phyloP scores from a whole-genome alignment of 2,329 filamentous ascomycete species.

The Chrysoporthe puriensis region DNA sequence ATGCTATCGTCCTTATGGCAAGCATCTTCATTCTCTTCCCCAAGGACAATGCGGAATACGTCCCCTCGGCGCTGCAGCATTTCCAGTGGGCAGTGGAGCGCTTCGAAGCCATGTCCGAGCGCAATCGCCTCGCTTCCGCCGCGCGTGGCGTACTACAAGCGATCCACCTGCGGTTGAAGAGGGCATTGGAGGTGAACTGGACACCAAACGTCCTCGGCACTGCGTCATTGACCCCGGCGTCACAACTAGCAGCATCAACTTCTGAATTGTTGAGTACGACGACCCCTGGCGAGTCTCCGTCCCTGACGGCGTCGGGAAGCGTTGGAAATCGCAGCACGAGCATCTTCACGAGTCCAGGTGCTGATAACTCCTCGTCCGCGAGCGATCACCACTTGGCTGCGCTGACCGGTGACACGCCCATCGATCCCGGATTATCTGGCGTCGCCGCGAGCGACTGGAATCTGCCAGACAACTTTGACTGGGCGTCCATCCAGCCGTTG shows the following conservation, averaged over 20 bases:
- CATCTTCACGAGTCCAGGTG: constrained; percentile 18
- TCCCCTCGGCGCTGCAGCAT: constrained; percentile 54
- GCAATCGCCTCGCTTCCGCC: constrained; percentile 57
- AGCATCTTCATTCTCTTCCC: constrained; percentile 66
- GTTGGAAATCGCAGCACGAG: constrained; percentile 17
- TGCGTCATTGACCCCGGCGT: background rate
- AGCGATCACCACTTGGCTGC: background rate
- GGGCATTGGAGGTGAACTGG: constrained; percentile 45
- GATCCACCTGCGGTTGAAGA: constrained; percentile 57
- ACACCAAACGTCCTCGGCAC: background rate
- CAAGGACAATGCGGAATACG: constrained; percentile 53
- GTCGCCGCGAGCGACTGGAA: constrained; percentile 40
- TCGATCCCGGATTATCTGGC: constrained; percentile 13
- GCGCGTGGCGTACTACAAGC: constrained; percentile 60
- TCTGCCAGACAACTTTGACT: constrained; percentile 51
- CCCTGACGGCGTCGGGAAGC: constrained; percentile 27
- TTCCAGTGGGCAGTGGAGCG: constrained; percentile 63
- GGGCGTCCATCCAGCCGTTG: constrained; percentile 56
- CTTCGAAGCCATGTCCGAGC: constrained; percentile 58
- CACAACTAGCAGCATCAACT: background rate
- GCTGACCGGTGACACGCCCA: constrained; percentile 2
- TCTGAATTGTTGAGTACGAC: background rate
- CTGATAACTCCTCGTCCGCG: constrained; percentile 7
- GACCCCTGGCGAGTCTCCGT: background rate
- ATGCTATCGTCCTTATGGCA: constrained; percentile 64